Base-by-base conservation (phyloP, 73 alveolate species). In the Paramecium octaurelia region DNA sequence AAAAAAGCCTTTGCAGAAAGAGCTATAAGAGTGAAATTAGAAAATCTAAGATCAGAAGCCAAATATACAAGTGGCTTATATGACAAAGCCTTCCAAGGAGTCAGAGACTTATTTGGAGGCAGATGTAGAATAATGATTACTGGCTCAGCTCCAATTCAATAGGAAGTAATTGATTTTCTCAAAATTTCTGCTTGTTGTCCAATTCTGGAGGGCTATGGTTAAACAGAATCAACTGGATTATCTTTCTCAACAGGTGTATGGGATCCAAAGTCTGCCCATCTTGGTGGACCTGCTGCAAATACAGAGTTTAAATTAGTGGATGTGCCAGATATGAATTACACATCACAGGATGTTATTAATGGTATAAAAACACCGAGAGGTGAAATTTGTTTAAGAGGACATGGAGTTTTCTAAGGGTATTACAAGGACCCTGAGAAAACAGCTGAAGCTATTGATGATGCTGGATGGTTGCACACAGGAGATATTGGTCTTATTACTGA, bases 321-420 rank as follows among this genome's bases (percentile, higher is more conserved):
- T 95, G 97, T 95, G 11, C 98, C 98, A 38, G 99, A 98, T 24
- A 93, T 98, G 97, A 94, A 90, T 23, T 98, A 98, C 93, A 88
- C 84, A 8, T 24, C 95, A 58, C 90, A 96, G 10, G 99, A 97
- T 91, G 58, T 69, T 8, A 93, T 71, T 31, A 92, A 84, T 46
- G 97, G 97, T 7, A 36, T 60, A 21, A 93, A 96, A n/a, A 90
- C 92, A 57, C 99, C 99, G 29, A 92, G 99, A 40, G 99, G 99
- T 24, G 99, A 98, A 89, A 85, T 98, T 31, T 97, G 99, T 93
- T 83, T 93, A 92, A 96, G 96, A 92, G 99, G 99, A n/a, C 97
- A 94, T 57, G 93, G 93, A 29, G 96, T 97, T 59, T 95, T 97
- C 58, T 21, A 87, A 71, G 98, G 98, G 3, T 97, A 97, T 90